Base-by-base conservation (phyloP, 805 yeast species). In the Vanderwaltozyma verrucispora region DNA sequence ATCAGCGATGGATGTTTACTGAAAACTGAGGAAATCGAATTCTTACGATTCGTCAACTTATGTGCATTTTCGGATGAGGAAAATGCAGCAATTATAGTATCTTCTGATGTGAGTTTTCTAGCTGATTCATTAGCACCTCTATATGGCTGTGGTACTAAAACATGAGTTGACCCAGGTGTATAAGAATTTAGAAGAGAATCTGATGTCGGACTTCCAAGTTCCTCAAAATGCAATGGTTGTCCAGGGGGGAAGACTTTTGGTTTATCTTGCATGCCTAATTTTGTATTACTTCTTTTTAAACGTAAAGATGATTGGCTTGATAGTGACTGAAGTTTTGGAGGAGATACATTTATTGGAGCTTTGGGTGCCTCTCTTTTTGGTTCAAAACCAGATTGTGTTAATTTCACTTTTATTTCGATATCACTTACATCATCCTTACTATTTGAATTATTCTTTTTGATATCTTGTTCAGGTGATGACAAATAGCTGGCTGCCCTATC, bases 371-470 rank as follows among this genome's bases (percentile, higher is more conserved):
- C 75, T 48, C 94, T 63, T 40, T 68, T 72, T 0, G 94, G 92
- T 9, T 81, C 74, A 17, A 82, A 19, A 27, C 31, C 39, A 26
- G 14, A 13, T 26, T 35, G 38, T 32, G 31, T 75, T 31, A 95
- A 62, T 36, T 86, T 67, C 47, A 80, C 75, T 49, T 85, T 92
- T 52, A 85, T 85, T 56, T 87, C 87, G 42, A 84, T 84, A 49
- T 82, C 94, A 25, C 71, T 65, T 12, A 71, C 74, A n/a, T 72
- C 75, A 18, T 74, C 72, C 9, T 69, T 70, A 24, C 88, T 62
- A 8, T 41, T 80, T 68, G 53, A 85, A 84, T 0, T 85, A 7
- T 7, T 64, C 30, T 71, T 64, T 16, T 51, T 51, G 23, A 45
- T 44, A 16, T 43, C 44, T 18, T 39, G 36, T 26, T 41, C 50